phyloP scores from a whole-genome alignment of 106 monocot genomes.

The Alisma plantagoaquatica region DNA sequence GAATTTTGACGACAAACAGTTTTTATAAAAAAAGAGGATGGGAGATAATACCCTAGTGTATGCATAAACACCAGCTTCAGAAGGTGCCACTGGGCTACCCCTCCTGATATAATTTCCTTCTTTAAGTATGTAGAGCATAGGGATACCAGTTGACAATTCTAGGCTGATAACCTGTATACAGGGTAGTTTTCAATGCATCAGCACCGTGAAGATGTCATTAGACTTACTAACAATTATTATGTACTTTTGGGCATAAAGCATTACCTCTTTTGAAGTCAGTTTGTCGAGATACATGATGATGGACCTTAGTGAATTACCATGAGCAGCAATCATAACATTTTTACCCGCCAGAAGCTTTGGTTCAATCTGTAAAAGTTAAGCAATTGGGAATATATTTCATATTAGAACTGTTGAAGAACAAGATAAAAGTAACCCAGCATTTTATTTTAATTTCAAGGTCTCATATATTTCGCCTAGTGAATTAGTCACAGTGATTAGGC shows the following conservation, averaged over 20 bases:
- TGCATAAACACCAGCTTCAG: constrained; percentile 87
- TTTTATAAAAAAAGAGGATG: neutral
- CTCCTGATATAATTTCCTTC: constrained; percentile 86
- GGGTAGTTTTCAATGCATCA: neutral
- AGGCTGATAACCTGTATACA: constrained; percentile 70
- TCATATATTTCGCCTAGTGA: too few species aligned
- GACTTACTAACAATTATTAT: neutral
- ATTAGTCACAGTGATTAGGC: too few species aligned
- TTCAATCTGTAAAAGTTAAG: constrained; percentile 64
- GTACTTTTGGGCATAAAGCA: neutral
- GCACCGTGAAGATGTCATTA: neutral
- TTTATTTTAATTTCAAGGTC: too few species aligned
- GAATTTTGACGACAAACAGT: too few species aligned
- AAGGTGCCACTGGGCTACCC: constrained; percentile 80
- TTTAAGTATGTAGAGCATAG: constrained; percentile 95
- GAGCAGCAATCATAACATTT: constrained; percentile 93
- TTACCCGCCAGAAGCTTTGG: constrained; percentile 69
- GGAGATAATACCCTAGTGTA: constrained; percentile 60
- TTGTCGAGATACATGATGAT: constrained; percentile 97
- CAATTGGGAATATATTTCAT: too few species aligned
- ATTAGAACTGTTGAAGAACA: too few species aligned
- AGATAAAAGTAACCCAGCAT: too few species aligned
- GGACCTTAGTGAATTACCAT: constrained; percentile 91
- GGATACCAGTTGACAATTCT: constrained; percentile 89
- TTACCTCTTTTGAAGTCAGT: constrained; percentile 87